phyloP scores from a whole-genome alignment of 2,329 filamentous ascomycete species.

The Paracamarosporium sp. region DNA sequence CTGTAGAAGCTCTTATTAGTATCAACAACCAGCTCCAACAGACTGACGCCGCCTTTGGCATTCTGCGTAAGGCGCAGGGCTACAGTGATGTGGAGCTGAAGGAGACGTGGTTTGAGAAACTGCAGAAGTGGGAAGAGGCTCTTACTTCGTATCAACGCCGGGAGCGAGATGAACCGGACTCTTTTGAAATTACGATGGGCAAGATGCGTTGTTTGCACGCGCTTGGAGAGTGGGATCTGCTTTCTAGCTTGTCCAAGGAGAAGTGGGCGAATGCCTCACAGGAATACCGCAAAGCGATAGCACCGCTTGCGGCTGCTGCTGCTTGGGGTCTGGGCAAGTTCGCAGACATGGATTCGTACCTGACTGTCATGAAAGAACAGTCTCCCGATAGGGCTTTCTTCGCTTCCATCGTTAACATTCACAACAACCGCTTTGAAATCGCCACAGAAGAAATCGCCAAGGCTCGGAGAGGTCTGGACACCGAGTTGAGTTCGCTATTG shows the following conservation, averaged over 20 bases:
- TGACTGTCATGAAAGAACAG: slow-evolving; percentile 91
- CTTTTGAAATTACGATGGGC: slow-evolving; percentile 97
- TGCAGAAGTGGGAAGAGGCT: slow-evolving; percentile 98
- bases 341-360: slow-evolving; percentile 97
- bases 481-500: slow-evolving; percentile 93
- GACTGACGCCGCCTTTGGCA: slow-evolving; percentile 97
- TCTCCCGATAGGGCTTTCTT: slow-evolving; percentile 98
- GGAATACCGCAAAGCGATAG: slow-evolving; percentile 89
- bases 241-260: slow-evolving; percentile 86
- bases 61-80: slow-evolving; percentile 91
- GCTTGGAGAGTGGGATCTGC: slow-evolving; percentile 93
- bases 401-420: slow-evolving; percentile 90
- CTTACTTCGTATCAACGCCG: slow-evolving; percentile 89
- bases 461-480: slow-evolving; percentile 91
- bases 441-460: slow-evolving; percentile 89
- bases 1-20: slow-evolving; percentile 95
- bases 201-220: slow-evolving; percentile 99
- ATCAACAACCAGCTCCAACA: slow-evolving; percentile 99
- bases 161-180: slow-evolving; percentile 72
- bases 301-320: slow-evolving; percentile 90
- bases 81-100: slow-evolving; percentile 96
- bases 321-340: slow-evolving; percentile 97
- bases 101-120: slow-evolving; percentile 98
- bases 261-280: slow-evolving; percentile 90
- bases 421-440: slow-evolving; percentile 94